These are phyloP conservation scores for Trametes punicea DNA, from an alignment of 768 basidiomycete genomes.

Conservation along the genomic window DNA sequence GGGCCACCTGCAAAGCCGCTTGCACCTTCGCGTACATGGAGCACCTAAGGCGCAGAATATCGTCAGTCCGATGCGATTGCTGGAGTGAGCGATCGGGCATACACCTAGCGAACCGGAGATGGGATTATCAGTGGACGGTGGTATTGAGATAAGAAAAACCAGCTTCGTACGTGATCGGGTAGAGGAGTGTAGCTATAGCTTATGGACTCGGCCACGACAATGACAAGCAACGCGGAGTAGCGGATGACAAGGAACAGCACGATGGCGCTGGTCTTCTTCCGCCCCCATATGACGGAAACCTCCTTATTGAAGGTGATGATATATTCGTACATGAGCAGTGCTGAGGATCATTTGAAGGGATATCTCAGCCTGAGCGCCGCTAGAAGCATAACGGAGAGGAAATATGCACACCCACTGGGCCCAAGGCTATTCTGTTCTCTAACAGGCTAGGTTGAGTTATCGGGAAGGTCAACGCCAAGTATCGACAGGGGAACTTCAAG, in stretches of 20 bases:
- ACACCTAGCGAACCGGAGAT: background rate
- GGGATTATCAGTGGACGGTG: background rate
- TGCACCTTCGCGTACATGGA: background rate
- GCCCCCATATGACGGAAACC: constrained; percentile 8
- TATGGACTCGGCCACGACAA: background rate
- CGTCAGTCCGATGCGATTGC: background rate
- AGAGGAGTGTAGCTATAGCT: background rate
- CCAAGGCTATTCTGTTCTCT: background rate
- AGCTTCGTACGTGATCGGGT: background rate
- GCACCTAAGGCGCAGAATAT: background rate
- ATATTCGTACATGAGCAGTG: constrained; percentile 5
- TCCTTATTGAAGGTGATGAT: constrained; percentile 3
- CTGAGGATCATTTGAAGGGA: background rate
- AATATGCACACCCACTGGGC: background rate
- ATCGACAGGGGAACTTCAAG: no score
- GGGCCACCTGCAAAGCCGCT: background rate
- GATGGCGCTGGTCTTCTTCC: constrained; percentile 5
- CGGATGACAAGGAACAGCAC: constrained; percentile 6
- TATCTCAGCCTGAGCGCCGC: background rate
- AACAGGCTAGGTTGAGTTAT: no score
- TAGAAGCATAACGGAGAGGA: background rate
- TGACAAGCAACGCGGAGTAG: background rate
- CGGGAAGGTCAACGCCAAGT: no score
- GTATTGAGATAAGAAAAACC: background rate
- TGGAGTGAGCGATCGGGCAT: background rate